A percentile compares a stretch with the other conserved stretches of the same genome.
Conservation (phyloP, 345 rosid species). For the Gossypium sturtianum region DNA sequence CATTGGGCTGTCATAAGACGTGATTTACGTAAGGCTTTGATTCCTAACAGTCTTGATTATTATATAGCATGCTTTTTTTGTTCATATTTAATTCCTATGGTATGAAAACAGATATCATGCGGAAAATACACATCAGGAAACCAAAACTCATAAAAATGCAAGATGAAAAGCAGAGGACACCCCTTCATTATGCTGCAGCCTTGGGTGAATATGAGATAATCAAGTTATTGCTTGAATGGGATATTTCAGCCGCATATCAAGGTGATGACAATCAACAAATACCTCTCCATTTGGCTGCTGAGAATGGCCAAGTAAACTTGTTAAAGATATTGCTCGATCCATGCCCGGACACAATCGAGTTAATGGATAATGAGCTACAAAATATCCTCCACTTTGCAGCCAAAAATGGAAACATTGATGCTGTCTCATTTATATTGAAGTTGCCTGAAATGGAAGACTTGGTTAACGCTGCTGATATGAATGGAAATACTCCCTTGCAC, state of each 20-base stretch:
- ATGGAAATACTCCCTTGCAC: neutral
- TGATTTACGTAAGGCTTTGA: slow-evolving; percentile 1
- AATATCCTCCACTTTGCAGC: neutral
- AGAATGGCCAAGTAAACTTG: neutral
- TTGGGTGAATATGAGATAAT: neutral
- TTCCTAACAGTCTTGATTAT: neutral
- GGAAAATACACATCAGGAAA: neutral
- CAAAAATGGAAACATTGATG: neutral
- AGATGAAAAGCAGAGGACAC: slow-evolving; percentile 4
- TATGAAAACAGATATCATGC: neutral
- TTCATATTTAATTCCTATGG: neutral
- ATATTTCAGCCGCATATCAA: neutral
- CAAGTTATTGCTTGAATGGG: neutral
- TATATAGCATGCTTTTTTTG: neutral
- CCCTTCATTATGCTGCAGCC: slow-evolving; percentile 12
- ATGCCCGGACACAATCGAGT: neutral
- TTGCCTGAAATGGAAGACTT: slow-evolving; percentile 8
- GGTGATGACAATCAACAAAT: slow-evolving; percentile 1
- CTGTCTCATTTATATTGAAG: neutral
- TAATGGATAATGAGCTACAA: neutral
- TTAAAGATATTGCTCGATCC: neutral
- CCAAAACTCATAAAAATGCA: neutral
- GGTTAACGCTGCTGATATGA: neutral
- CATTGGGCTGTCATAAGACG: slow-evolving; percentile 8
- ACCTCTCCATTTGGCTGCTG: slow-evolving; percentile 8